Evolutionary conservation across 1,284 basidiomycete species (phyloP).

Genomic region (Mycena sp.): DNA sequence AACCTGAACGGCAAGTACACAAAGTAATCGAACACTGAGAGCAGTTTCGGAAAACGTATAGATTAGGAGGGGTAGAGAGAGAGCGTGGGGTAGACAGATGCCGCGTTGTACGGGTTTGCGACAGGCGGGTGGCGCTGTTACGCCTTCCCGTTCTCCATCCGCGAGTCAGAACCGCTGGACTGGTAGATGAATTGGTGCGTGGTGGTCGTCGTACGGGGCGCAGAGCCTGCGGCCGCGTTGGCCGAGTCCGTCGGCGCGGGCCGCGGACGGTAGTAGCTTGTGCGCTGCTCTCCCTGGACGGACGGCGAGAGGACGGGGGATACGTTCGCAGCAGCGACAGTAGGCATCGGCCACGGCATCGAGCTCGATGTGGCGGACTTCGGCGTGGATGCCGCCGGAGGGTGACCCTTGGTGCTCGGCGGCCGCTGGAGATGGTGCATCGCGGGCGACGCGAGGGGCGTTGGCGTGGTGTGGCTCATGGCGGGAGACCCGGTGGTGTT

Average conservation of each 20-base stretch:
- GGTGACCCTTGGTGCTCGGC: constrained; percentile 40
- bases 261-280: constrained; percentile 54
- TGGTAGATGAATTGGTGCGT: constrained; percentile 20
- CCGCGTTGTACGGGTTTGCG: too few species aligned
- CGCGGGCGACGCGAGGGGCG: constrained; percentile 23
- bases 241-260: constrained; percentile 31
- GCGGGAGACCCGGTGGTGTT: constrained; percentile 24
- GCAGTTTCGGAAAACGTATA: too few species aligned
- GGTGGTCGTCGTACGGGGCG: not conserved
- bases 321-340: constrained; percentile 40
- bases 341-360: constrained; percentile 58
- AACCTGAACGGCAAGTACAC: too few species aligned
- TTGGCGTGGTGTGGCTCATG: constrained; percentile 27
- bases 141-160: too few species aligned
- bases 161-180: too few species aligned
- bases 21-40: too few species aligned
- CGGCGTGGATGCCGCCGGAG: constrained; percentile 27
- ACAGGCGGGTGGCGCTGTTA: too few species aligned
- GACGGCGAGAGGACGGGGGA: constrained; percentile 30
- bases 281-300: constrained; percentile 42
- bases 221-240: not conserved
- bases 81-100: too few species aligned
- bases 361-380: constrained; percentile 32
- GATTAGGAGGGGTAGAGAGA: too few species aligned
- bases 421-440: constrained; percentile 47